A percentile compares a stretch with the other conserved stretches of the same genome.
phyloP scores from a whole-genome alignment of 176 grass and related monocot genomes.

The Elaeis guineensis region DNA sequence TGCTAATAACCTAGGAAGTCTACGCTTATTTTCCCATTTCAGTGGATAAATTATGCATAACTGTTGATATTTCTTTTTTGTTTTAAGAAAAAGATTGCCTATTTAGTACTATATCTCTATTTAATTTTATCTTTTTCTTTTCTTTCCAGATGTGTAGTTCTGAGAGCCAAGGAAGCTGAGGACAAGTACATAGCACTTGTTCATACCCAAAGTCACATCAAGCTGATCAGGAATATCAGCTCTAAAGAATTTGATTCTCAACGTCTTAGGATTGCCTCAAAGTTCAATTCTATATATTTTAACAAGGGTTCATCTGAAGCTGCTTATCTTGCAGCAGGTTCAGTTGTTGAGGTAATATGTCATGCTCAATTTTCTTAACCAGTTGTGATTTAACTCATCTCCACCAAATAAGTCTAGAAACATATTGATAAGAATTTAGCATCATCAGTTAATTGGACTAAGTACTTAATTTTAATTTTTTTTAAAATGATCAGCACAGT shows the following conservation, averaged over 20 bases:
- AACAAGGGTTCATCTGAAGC: not conserved
- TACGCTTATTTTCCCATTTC: too few species aligned
- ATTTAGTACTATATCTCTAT: not conserved
- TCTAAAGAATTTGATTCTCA: constrained; percentile 51
- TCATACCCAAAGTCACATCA: constrained; percentile 62
- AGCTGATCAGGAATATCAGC: constrained; percentile 80
- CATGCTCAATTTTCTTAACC: not conserved
- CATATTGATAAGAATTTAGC: too few species aligned
- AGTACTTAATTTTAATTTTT: too few species aligned
- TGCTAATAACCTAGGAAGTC: too few species aligned
- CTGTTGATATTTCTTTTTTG: not conserved
- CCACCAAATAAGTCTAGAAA: not conserved
- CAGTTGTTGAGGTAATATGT: not conserved
- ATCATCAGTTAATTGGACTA: too few species aligned
- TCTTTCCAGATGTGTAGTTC: constrained; percentile 37
- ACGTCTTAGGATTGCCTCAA: constrained; percentile 51
- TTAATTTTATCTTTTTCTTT: constrained; percentile 15
- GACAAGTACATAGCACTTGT: constrained; percentile 61
- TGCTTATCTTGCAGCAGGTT: not conserved
- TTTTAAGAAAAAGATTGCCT: too few species aligned
- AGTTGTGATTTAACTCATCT: not conserved
- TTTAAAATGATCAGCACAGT: too few species aligned
- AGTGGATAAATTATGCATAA: too few species aligned
- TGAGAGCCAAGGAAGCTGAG: constrained; percentile 65
- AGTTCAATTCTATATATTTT: constrained; percentile 54